Percentiles rank a stretch among this genome's conserved stretches.
phyloP scores from a whole-genome alignment of 345 rosid genomes.

The Passiflora organensis region DNA sequence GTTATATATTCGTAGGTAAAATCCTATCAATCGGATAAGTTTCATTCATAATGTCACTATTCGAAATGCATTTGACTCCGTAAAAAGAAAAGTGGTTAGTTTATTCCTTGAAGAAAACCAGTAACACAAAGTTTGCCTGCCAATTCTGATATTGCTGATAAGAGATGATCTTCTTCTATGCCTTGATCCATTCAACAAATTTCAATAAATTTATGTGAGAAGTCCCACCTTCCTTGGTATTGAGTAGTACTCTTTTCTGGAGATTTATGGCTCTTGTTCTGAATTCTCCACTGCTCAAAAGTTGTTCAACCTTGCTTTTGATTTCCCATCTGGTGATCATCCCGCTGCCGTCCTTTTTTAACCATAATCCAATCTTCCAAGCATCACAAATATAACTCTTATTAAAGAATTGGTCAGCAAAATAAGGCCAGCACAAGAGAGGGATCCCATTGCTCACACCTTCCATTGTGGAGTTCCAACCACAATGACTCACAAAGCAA shows the following conservation, averaged over 20 bases:
- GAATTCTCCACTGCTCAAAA: background rate
- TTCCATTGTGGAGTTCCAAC: constrained; percentile 62
- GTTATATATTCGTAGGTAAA: too few species aligned
- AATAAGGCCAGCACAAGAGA: constrained; percentile 47
- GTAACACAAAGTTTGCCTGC: too few species aligned
- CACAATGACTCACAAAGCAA: constrained; percentile 46
- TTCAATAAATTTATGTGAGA: background rate
- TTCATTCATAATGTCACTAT: too few species aligned
- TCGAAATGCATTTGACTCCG: too few species aligned
- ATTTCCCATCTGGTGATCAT: constrained; percentile 6
- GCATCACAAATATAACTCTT: constrained; percentile 32
- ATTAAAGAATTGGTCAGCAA: constrained; percentile 40
- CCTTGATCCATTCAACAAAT: background rate
- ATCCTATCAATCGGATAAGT: too few species aligned
- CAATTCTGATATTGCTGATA: too few species aligned
- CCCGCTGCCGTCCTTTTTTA: background rate
- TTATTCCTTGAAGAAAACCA: too few species aligned
- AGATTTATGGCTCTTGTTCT: background rate
- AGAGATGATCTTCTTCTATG: background rate
- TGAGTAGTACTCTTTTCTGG: background rate
- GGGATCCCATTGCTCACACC: constrained; percentile 46
- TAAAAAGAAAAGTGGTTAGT: too few species aligned
- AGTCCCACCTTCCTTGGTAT: background rate
- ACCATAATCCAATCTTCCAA: constrained; percentile 13
- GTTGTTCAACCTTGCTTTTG: constrained; percentile 1